A percentile compares a stretch with the other conserved stretches of the same genome.
Evolutionary conservation across 495 filamentous ascomycete genomes (phyloP).

Genomic region (Penicillium antarcticum): DNA sequence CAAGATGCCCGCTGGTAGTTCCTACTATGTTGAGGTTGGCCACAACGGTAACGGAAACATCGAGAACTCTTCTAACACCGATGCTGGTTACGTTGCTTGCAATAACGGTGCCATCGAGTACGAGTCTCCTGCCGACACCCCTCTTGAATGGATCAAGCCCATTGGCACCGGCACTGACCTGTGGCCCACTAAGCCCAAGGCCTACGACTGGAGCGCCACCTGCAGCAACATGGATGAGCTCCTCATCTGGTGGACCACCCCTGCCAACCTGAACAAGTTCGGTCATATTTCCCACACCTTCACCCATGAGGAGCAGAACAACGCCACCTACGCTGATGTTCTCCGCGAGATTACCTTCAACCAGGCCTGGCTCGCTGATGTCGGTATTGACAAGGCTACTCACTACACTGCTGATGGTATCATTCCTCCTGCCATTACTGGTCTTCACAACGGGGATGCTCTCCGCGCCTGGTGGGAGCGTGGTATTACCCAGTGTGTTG

Average conservation of each 20-base stretch:
- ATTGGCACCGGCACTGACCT: conserved; percentile 53
- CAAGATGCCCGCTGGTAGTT: conserved; percentile 52
- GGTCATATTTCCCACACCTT: conserved; percentile 61
- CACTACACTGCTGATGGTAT: conserved; percentile 51
- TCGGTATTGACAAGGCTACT: conserved; percentile 39
- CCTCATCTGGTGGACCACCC: conserved; percentile 46
- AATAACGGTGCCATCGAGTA: conserved; percentile 37
- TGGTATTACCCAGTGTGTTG: conserved; percentile 57
- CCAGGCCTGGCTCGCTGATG: conserved; percentile 52
- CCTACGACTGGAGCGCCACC: conserved; percentile 44
- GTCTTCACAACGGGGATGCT: conserved; percentile 62
- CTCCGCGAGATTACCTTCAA: conserved; percentile 59
- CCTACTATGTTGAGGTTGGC: conserved; percentile 54
- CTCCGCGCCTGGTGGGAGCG: conserved; percentile 57
- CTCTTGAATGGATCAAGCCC: conserved; percentile 55
- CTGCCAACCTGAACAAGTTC: conserved; percentile 49
- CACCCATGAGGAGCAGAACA: conserved; percentile 57
- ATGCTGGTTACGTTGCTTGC: conserved; percentile 30
- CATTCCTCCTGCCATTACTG: conserved; percentile 63
- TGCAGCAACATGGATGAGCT: conserved; percentile 51
- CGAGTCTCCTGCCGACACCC: conserved; percentile 38
- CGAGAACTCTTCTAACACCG: conserved; percentile 35
- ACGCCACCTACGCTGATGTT: conserved; percentile 58
- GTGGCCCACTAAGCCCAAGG: conserved; percentile 48
- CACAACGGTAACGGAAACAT: conserved; percentile 65